A percentile compares a stretch with the other conserved stretches of the same genome.
phyloP scores from a whole-genome alignment of 2,329 filamentous ascomycete species.

The Emmonsia crescens region DNA sequence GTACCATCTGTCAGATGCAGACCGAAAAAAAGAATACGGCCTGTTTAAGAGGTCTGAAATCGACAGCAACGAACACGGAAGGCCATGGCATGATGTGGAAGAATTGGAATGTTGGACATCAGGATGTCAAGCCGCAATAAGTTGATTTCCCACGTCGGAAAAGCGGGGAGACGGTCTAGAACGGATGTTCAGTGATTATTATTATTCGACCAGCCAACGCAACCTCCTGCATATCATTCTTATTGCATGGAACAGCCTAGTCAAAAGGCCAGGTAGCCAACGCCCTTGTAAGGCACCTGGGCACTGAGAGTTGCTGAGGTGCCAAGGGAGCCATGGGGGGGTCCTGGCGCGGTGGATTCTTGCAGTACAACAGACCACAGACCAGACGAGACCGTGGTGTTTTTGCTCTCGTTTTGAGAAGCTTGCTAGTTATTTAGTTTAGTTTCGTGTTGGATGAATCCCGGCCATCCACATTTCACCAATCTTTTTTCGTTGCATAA shows the following conservation, averaged over 20 bases:
- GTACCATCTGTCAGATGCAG: conserved; percentile 1
- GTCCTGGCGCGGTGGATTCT: conserved; percentile 4
- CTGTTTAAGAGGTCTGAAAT: background rate
- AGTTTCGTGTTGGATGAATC: background rate
- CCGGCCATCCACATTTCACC: background rate
- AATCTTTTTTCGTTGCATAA: background rate
- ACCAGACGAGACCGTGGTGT: background rate
- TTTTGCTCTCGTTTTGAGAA: background rate
- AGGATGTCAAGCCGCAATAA: background rate
- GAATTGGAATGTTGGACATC: background rate
- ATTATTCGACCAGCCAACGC: conserved; percentile 6
- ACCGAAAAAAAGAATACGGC: background rate
- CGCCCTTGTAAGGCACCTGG: conserved; percentile 6
- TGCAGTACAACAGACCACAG: conserved; percentile 5
- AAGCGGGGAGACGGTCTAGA: conserved; percentile 12
- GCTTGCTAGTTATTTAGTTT: background rate
- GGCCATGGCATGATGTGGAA: background rate
- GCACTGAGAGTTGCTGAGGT: too few relatives aligned
- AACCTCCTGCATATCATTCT: conserved; percentile 8
- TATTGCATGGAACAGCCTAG: conserved; percentile 4
- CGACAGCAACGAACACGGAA: background rate
- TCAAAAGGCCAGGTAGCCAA: conserved; percentile 3
- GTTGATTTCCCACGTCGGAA: background rate
- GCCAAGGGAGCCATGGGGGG: conserved; percentile 5
- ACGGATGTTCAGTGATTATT: conserved; percentile 1